Conservation (phyloP, 345 rosid genomes). For the Lepidium didymum region DNA sequence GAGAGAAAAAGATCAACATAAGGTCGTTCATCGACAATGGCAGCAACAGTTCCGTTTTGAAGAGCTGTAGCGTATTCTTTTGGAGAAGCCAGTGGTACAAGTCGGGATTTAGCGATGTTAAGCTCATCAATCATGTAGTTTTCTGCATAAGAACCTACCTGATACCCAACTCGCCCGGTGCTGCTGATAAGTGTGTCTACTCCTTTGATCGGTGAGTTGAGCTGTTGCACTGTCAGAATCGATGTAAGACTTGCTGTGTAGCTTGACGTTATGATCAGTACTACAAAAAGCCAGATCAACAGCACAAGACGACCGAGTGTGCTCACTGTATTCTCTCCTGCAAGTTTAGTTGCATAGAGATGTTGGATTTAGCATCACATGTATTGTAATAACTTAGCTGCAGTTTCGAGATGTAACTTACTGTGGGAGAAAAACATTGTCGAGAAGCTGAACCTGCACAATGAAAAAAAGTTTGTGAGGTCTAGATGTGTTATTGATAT, state of each 20-base stretch:
- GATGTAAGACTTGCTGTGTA: conserved; percentile 97
- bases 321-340: conserved; percentile 87
- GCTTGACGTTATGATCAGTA: conserved; percentile 83
- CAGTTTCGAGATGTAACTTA: conserved; percentile 33
- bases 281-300: conserved; percentile 85
- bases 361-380: background rate
- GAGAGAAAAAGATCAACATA: conserved; percentile 77
- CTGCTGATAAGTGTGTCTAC: conserved; percentile 63
- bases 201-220: conserved; percentile 82
- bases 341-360: conserved; percentile 14
- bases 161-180: conserved; percentile 53
- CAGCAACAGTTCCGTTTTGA: conserved; percentile 63
- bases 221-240: conserved; percentile 79
- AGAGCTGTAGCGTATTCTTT: conserved; percentile 73
- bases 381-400: background rate
- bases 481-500: background rate
- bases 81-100: conserved; percentile 71
- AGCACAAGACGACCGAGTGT: conserved; percentile 74
- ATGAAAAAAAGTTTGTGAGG: background rate
- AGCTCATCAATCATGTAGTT: conserved; percentile 72
- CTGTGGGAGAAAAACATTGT: conserved; percentile 88
- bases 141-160: conserved; percentile 75
- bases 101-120: conserved; percentile 62
- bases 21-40: conserved; percentile 73
- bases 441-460: conserved; percentile 86